Evolutionary conservation across 805 yeast genomes (phyloP).

Genomic region (Monosporozyma siamensis): DNA sequence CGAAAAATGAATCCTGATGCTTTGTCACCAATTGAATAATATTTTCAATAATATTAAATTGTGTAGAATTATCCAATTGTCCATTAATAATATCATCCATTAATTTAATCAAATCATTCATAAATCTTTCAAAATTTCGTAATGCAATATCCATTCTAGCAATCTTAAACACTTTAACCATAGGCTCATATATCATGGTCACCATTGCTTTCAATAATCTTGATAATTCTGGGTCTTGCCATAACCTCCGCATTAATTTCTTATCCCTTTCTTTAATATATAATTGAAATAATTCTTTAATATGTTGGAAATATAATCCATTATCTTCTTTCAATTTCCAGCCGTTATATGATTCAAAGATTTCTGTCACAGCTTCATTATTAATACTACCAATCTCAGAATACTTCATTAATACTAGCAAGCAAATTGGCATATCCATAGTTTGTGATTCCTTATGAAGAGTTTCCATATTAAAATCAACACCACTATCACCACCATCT

Average conservation of each 20-base stretch:
- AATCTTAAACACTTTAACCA: slow-evolving; percentile 56
- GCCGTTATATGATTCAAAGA: slow-evolving; percentile 23
- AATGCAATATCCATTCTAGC: slow-evolving; percentile 60
- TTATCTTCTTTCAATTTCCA: slow-evolving; percentile 21
- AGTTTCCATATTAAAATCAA: slow-evolving; percentile 20
- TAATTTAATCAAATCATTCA: slow-evolving; percentile 53
- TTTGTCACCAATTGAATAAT: slow-evolving; percentile 57
- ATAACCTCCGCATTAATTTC: slow-evolving; percentile 58
- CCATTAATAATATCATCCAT: slow-evolving; percentile 45
- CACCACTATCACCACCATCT: slow-evolving; percentile 22
- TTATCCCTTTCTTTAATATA: slow-evolving; percentile 68
- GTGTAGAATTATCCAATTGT: slow-evolving; percentile 39
- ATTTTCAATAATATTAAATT: slow-evolving; percentile 47
- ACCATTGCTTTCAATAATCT: slow-evolving; percentile 63
- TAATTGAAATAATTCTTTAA: slow-evolving; percentile 55
- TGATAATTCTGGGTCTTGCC: slow-evolving; percentile 83
- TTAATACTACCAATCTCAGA: slow-evolving; percentile 14
- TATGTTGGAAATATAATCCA: slow-evolving; percentile 41
- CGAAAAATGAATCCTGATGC: slow-evolving; percentile 65
- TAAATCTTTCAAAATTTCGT: slow-evolving; percentile 53
- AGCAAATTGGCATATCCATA: slow-evolving; percentile 21
- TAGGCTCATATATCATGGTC: slow-evolving; percentile 63
- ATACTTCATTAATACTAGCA: slow-evolving; percentile 21
- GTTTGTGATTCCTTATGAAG: slow-evolving; percentile 28
- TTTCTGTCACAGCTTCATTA: slow-evolving; percentile 18